These are phyloP conservation scores for Pyrrhoderma noxium DNA, from an alignment of 1,284 basidiomycete genomes.

Conservation along the genomic window DNA sequence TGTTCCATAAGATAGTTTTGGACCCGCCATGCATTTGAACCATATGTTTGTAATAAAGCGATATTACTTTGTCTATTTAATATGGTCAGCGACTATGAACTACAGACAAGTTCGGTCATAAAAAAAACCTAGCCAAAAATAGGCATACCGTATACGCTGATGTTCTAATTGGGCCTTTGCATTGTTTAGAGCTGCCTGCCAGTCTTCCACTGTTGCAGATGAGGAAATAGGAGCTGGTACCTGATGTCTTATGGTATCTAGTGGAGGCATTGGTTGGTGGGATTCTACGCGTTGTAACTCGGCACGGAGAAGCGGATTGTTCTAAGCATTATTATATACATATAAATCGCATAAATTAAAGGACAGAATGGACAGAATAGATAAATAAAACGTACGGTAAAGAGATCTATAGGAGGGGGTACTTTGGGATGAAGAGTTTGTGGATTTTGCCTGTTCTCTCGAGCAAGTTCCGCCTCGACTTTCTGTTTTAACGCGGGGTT, in stretches of 20 bases:
- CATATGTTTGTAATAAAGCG: constrained; percentile 79
- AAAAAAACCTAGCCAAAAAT: constrained; percentile 12
- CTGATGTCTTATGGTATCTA: constrained; percentile 79
- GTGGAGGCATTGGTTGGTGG: constrained; percentile 59
- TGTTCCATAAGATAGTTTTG: constrained; percentile 84
- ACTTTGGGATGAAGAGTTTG: constrained; percentile 60
- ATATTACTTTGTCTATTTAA: constrained; percentile 71
- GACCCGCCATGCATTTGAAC: constrained; percentile 85
- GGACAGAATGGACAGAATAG: not conserved
- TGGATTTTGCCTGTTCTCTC: constrained; percentile 46
- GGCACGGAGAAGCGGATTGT: constrained; percentile 57
- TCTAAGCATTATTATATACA: constrained; percentile 33
- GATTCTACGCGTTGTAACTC: constrained; percentile 69
- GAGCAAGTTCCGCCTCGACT: constrained; percentile 66
- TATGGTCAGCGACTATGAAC: too few species aligned
- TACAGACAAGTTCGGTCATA: not conserved
- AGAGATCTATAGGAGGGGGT: constrained; percentile 60
- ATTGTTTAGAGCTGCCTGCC: constrained; percentile 72
- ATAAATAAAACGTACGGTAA: constrained; percentile 47
- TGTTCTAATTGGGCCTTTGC: constrained; percentile 86
- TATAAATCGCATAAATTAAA: constrained; percentile 3
- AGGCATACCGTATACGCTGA: constrained; percentile 69
- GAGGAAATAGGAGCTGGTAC: constrained; percentile 60
- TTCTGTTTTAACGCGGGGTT: constrained; percentile 64
- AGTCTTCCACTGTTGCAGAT: constrained; percentile 71